These are phyloP conservation scores for Vararia minispora DNA, from an alignment of 768 basidiomycete species.

Conservation along the genomic window DNA sequence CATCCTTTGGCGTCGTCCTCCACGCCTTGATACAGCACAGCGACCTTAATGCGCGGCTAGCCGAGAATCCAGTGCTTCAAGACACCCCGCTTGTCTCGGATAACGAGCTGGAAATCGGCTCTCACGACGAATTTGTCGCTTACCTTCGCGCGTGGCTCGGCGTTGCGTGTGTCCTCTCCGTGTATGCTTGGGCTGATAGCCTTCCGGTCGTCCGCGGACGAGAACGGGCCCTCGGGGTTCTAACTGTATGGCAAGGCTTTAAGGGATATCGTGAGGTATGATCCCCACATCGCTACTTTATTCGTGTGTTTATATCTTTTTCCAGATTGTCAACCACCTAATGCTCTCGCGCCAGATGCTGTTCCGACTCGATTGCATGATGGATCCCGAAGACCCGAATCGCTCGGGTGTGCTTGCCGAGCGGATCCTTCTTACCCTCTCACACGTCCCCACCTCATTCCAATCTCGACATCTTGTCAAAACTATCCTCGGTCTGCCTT, in stretches of 20 bases:
- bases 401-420: conserved; percentile 59
- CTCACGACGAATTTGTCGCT: conserved; percentile 49
- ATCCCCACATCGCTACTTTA: neutral
- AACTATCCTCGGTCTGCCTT: conserved; percentile 45
- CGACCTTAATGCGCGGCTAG: conserved; percentile 36
- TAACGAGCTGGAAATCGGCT: conserved; percentile 18
- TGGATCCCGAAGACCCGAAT: conserved; percentile 50
- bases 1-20: conserved; percentile 63
- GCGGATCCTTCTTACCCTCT: conserved; percentile 50
- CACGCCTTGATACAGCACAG: conserved; percentile 54
- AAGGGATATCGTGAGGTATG: conserved; percentile 67
- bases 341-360: conserved; percentile 63
- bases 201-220: conserved; percentile 53
- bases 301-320: conserved; percentile 1
- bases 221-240: conserved; percentile 48
- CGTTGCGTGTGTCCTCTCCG: conserved; percentile 52
- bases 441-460: conserved; percentile 48
- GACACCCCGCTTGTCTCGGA: conserved; percentile 31
- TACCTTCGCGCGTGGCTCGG: conserved; percentile 62
- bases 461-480: conserved; percentile 47
- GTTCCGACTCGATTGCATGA: conserved; percentile 62
- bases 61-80: conserved; percentile 27
- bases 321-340: conserved; percentile 65
- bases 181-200: conserved; percentile 76
- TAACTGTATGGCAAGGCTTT: conserved; percentile 54